phyloP scores from a whole-genome alignment of 257 asterid genomes.

The Parsonsia alboflavescens region DNA sequence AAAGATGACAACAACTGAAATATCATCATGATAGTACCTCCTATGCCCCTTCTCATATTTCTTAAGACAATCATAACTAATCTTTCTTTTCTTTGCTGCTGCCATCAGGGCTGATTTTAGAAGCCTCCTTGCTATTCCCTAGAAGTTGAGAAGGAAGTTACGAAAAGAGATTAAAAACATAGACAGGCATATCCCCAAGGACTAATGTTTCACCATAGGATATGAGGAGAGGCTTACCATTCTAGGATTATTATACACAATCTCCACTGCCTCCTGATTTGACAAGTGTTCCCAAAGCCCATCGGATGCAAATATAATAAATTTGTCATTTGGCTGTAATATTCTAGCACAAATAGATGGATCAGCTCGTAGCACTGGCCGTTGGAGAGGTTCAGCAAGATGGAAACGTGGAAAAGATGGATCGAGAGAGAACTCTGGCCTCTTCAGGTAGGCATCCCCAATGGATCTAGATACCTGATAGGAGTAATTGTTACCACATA shows the following conservation, averaged over 20 bases:
- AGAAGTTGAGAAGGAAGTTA: conserved; percentile 3
- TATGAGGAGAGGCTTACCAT: conserved; percentile 28
- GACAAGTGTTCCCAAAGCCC: conserved; percentile 86
- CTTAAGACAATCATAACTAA: conserved; percentile 43
- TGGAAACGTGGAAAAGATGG: conserved; percentile 41
- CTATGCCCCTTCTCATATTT: conserved; percentile 41
- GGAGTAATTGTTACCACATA: background rate
- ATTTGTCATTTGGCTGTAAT: conserved; percentile 49
- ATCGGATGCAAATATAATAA: conserved; percentile 78
- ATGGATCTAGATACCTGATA: conserved; percentile 77
- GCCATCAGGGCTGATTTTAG: conserved; percentile 39
- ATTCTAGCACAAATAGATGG: conserved; percentile 46
- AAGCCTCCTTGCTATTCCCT: conserved; percentile 84
- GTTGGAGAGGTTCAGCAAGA: conserved; percentile 52
- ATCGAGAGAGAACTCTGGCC: conserved; percentile 58
- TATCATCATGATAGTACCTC: conserved; percentile 63
- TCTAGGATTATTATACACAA: conserved; percentile 68
- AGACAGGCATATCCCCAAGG: background rate
- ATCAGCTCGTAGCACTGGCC: conserved; percentile 67
- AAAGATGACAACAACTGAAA: conserved; percentile 60
- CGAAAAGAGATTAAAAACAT: background rate
- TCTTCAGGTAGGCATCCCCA: conserved; percentile 87
- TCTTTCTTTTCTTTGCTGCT: conserved; percentile 40
- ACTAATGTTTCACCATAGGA: background rate
- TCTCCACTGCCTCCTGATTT: conserved; percentile 68